These are phyloP conservation scores for Stellera chamaejasme DNA, from an alignment of 345 rosid genomes.

Conservation along the genomic window DNA sequence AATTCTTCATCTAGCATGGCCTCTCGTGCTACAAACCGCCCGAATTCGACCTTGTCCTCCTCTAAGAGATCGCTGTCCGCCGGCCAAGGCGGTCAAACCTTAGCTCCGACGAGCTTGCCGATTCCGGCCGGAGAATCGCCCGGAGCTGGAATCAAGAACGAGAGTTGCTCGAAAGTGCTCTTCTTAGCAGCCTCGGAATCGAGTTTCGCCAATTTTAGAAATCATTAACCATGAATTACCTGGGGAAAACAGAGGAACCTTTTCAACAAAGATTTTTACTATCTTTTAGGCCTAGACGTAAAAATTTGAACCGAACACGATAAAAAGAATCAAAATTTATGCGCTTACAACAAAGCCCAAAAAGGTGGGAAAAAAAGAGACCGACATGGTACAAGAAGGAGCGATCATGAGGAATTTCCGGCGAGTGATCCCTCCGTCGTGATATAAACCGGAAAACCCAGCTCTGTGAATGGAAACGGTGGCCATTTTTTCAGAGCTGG, in stretches of 20 bases:
- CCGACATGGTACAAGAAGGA: slow-evolving; percentile 41
- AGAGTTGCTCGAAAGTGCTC: slow-evolving; percentile 34
- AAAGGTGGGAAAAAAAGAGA: background rate
- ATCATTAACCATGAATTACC: background rate
- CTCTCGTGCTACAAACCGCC: slow-evolving; percentile 62
- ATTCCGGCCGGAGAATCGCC: slow-evolving; percentile 24
- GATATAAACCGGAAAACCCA: slow-evolving; percentile 28
- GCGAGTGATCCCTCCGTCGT: slow-evolving; percentile 22
- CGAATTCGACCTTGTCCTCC: slow-evolving; percentile 39
- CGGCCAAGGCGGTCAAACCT: slow-evolving; percentile 49
- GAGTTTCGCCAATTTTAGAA: slow-evolving; percentile 20
- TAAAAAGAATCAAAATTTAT: background rate
- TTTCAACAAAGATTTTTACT: background rate
- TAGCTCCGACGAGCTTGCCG: slow-evolving; percentile 26
- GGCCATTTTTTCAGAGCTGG: slow-evolving; percentile 25
- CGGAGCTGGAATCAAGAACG: slow-evolving; percentile 21
- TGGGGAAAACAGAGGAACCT: background rate
- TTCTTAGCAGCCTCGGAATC: slow-evolving; percentile 33
- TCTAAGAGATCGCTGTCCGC: slow-evolving; percentile 28
- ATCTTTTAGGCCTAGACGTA: background rate
- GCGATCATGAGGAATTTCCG: slow-evolving; percentile 24
- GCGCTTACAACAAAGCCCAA: background rate
- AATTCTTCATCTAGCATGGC: slow-evolving; percentile 77
- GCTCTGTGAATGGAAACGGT: slow-evolving; percentile 31
- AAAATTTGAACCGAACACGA: background rate